Percentiles rank a stretch among this genome's conserved stretches.
These are phyloP conservation scores for Lichtheimia ornata DNA, from an alignment of 371 early-diverging fungal genomes.

Conservation along the genomic window DNA sequence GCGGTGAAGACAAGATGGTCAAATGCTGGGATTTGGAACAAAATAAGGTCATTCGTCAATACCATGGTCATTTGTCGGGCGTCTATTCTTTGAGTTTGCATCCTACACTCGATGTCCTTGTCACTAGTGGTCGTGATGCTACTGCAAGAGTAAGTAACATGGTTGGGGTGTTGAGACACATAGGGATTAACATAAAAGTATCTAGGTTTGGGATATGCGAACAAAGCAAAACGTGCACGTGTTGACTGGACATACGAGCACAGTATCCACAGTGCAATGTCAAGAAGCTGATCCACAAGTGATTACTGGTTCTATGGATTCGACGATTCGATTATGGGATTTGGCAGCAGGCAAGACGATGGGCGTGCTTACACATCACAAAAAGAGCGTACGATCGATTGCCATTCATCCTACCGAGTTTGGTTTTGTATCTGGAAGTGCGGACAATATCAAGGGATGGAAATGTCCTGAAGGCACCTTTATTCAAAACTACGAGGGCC, in stretches of 20 bases:
- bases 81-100: constrained; percentile 90
- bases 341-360: constrained; percentile 94
- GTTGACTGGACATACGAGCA: constrained; percentile 85
- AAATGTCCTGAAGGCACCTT: constrained; percentile 93
- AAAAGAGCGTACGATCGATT: constrained; percentile 92
- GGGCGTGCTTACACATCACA: constrained; percentile 95
- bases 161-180: not conserved
- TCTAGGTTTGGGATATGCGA: constrained; percentile 94
- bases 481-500: constrained; percentile 90
- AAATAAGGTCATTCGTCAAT: constrained; percentile 97
- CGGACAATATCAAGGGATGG: constrained; percentile 96
- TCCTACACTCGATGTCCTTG: constrained; percentile 91
- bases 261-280: constrained; percentile 84
- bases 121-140: constrained; percentile 95
- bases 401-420: constrained; percentile 92
- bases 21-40: constrained; percentile 98
- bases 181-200: not conserved
- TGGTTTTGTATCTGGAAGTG: constrained; percentile 90
- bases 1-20: constrained; percentile 96
- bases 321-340: constrained; percentile 94
- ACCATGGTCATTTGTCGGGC: constrained; percentile 96
- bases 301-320: constrained; percentile 91
- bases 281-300: constrained; percentile 97
- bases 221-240: constrained; percentile 93
- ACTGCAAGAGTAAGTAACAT: constrained; percentile 75